These are phyloP conservation scores for Austroboletus festivus DNA, from an alignment of 768 basidiomycete genomes.

Conservation along the genomic window DNA sequence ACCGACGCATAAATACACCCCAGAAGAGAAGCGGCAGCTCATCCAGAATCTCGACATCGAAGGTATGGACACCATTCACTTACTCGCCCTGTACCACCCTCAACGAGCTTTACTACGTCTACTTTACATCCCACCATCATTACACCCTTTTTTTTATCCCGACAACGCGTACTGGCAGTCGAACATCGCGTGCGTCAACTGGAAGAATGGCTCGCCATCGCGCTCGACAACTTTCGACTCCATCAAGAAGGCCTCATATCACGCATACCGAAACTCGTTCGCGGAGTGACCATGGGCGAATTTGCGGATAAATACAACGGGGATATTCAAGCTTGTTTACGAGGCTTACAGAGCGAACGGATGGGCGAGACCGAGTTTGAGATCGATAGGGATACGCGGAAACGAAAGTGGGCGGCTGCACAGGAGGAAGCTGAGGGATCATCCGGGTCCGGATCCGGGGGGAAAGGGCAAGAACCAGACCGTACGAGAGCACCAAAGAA, in stretches of 20 bases:
- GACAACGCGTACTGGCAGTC: constrained; percentile 39
- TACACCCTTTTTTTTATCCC: no score
- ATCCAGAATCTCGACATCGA: constrained; percentile 78
- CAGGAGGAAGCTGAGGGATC: constrained; percentile 51
- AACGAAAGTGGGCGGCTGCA: constrained; percentile 73
- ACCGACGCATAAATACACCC: constrained; percentile 43
- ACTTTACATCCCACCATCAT: no score
- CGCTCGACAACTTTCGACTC: constrained; percentile 68
- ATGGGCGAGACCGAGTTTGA: constrained; percentile 51
- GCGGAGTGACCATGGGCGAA: constrained; percentile 69
- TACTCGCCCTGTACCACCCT: not conserved
- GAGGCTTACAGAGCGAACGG: constrained; percentile 64
- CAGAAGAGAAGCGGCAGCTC: constrained; percentile 73
- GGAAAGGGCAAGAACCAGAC: not conserved
- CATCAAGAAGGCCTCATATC: constrained; percentile 74
- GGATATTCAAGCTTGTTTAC: constrained; percentile 66
- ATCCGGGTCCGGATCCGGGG: constrained; percentile 30
- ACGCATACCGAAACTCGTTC: constrained; percentile 72
- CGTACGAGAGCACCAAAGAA: constrained; percentile 49
- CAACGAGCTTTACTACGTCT: no score
- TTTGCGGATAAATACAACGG: constrained; percentile 78
- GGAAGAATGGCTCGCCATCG: constrained; percentile 69
- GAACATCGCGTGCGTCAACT: constrained; percentile 73
- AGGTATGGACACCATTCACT: constrained; percentile 40
- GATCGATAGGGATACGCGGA: constrained; percentile 66